Percentiles rank a stretch among this genome's conserved stretches.
phyloP scores from a whole-genome alignment of 2,329 filamentous ascomycete genomes.

The Pseudopyrenochaeta lycopersici region DNA sequence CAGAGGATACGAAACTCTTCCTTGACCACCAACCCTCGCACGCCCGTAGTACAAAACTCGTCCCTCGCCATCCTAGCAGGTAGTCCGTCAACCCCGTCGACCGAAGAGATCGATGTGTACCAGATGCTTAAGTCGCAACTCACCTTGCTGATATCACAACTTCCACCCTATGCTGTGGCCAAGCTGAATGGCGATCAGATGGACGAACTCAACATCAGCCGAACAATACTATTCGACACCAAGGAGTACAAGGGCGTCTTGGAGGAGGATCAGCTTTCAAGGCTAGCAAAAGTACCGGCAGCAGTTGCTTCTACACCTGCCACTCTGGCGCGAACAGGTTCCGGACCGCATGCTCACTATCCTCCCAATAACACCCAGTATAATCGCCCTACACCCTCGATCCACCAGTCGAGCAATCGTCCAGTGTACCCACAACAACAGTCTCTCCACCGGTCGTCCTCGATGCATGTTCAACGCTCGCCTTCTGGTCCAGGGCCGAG shows the following conservation, averaged over 20 bases:
- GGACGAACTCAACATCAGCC: constrained; percentile 83
- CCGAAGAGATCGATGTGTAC: constrained; percentile 69
- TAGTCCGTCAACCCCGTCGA: constrained; percentile 71
- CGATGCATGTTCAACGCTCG: constrained; percentile 47
- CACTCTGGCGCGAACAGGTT: constrained; percentile 34
- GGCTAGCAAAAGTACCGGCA: constrained; percentile 53
- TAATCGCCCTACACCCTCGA: constrained; percentile 35
- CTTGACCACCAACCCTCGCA: constrained; percentile 71
- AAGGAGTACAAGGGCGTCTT: constrained; percentile 80
- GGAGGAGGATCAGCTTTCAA: constrained; percentile 77
- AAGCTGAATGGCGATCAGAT: constrained; percentile 87
- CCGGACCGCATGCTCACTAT: constrained; percentile 41
- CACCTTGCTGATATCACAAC: constrained; percentile 73
- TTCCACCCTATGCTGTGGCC: constrained; percentile 86
- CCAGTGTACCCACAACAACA: constrained; percentile 48
- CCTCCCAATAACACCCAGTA: constrained; percentile 41
- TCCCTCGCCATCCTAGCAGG: constrained; percentile 64
- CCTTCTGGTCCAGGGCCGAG: constrained; percentile 37
- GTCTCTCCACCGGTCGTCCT: constrained; percentile 45
- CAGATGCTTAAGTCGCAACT: constrained; percentile 79
- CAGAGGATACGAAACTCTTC: constrained; percentile 80
- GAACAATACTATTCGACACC: constrained; percentile 75
- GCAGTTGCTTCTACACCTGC: constrained; percentile 39
- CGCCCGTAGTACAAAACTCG: constrained; percentile 73
- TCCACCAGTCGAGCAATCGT: constrained; percentile 36